Evolutionary conservation across 148 eudicot genomes (phyloP).

Genomic region (Arbutus unedo): DNA sequence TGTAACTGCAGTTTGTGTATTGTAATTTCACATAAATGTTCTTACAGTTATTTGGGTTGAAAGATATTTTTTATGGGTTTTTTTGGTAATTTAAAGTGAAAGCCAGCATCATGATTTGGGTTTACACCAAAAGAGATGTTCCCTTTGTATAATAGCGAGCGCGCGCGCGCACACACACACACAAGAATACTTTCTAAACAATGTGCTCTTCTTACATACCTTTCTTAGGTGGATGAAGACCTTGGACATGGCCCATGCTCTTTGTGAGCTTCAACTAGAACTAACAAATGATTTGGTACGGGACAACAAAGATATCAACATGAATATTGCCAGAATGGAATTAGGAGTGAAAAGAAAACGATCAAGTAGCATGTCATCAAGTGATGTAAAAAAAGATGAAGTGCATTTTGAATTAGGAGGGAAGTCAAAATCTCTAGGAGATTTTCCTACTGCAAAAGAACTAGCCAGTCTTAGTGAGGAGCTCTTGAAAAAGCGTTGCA

Average conservation of each 20-base stretch:
- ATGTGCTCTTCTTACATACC: not conserved
- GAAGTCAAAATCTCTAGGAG: conserved; percentile 2
- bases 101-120: too few relatives aligned
- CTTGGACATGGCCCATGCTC: conserved; percentile 33
- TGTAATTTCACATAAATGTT: too few relatives aligned
- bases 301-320: not conserved
- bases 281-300: not conserved
- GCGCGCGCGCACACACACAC: too few relatives aligned
- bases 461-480: conserved; percentile 14
- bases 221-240: conserved; percentile 32
- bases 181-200: too few relatives aligned
- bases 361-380: not conserved
- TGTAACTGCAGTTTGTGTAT: too few relatives aligned
- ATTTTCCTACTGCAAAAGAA: conserved; percentile 34
- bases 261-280: conserved; percentile 37
- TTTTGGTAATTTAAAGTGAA: too few relatives aligned
- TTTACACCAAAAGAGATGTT: too few relatives aligned
- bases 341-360: not conserved
- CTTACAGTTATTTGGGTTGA: too few relatives aligned
- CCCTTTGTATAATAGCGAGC: too few relatives aligned
- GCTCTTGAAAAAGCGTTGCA: conserved; percentile 14
- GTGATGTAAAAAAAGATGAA: too few relatives aligned
- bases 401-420: too few relatives aligned
- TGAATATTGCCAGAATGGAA: not conserved
- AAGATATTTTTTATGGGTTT: not conserved